Percentiles rank a stretch among this genome's conserved stretches.
Evolutionary conservation across 164 flowering plant species (phyloP).

Genomic region (Vitis labrusca): DNA sequence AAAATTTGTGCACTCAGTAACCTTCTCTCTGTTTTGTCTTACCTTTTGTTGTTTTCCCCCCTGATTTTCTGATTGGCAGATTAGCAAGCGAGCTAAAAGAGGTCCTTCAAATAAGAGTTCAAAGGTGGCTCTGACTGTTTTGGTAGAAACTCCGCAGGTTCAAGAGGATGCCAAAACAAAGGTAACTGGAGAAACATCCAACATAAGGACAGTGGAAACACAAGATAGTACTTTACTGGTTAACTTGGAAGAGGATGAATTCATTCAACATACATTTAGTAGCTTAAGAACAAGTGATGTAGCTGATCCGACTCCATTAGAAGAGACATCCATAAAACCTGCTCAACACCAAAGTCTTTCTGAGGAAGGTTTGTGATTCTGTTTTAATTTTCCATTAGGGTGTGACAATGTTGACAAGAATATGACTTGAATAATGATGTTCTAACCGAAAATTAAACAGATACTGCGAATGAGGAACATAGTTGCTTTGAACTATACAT

Average conservation of each 20-base stretch:
- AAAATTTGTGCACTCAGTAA: too few relatives aligned
- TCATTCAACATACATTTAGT: neutral
- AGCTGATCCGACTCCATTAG: conserved; percentile 6
- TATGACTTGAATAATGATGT: neutral
- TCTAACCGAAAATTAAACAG: too few relatives aligned
- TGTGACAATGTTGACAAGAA: neutral
- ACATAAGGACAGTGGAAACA: conserved; percentile 26
- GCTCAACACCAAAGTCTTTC: conserved; percentile 1
- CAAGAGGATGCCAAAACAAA: conserved; percentile 22
- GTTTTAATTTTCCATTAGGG: neutral
- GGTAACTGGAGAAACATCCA: conserved; percentile 30
- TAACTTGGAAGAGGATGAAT: conserved; percentile 6
- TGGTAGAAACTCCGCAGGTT: conserved; percentile 3
- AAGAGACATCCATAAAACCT: conserved; percentile 3
- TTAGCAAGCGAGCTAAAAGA: conserved; percentile 13
- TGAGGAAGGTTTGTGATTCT: conserved; percentile 14
- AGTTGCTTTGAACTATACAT: too few relatives aligned
- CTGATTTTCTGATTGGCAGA: conserved; percentile 12
- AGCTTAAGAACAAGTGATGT: neutral
- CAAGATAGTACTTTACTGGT: conserved; percentile 9
- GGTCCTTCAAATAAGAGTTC: conserved; percentile 11
- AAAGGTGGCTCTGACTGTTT: conserved; percentile 9
- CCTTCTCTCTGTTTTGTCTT: too few relatives aligned
- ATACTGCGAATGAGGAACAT: too few relatives aligned
- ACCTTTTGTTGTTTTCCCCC: too few relatives aligned